Base-by-base conservation (phyloP, 164 flowering plant genomes). In the Tetracentron sinense region DNA sequence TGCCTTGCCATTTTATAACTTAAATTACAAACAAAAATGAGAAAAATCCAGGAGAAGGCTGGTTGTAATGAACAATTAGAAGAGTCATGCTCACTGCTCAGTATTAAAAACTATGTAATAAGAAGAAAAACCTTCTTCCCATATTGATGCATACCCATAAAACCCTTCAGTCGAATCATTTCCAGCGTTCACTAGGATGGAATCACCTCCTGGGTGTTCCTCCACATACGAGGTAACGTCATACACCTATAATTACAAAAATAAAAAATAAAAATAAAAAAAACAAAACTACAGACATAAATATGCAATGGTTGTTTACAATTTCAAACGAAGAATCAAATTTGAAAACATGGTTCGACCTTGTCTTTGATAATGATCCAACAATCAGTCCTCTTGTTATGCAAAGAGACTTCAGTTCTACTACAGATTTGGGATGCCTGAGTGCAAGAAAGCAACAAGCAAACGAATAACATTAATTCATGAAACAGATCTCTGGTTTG, bases 121-220 rank as follows among this genome's bases (percentile, higher is more conserved):
- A 0, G 11, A n/a, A 42, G 22, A 35, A 20, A 47, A 31, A 46
- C 16, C 22, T 17, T 42, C 26, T 53, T 51, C 31, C 17, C 0
- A 66, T 8, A 54, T 38, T 58, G 22, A 59, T 55, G 55, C 74
- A 46, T 87, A 93, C 98, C 98, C 97, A 55, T 19, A 90, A 76
- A 93, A 93, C n/a, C 98, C 97, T 83, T 85, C 88, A 55, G 98
- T 94, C 22, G 98, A 86, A 82, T 94, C 97, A 67, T 85, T 93
- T 23, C 98, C 98, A 46, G 98, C 98, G 78, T 94, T 91, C 2
- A 74, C 75, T 56, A 91, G 77, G 42, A 94, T 94, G 38, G 97
- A 91, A 78, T 94, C 98, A 38, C 98, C 98, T 47, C 98, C 97
- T 11, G 97, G 98, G 60, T 94, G 98, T 69, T 89, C 97, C 69